Conservation (phyloP, 1,139 yeast species). For the Protomyces inouyei region DNA sequence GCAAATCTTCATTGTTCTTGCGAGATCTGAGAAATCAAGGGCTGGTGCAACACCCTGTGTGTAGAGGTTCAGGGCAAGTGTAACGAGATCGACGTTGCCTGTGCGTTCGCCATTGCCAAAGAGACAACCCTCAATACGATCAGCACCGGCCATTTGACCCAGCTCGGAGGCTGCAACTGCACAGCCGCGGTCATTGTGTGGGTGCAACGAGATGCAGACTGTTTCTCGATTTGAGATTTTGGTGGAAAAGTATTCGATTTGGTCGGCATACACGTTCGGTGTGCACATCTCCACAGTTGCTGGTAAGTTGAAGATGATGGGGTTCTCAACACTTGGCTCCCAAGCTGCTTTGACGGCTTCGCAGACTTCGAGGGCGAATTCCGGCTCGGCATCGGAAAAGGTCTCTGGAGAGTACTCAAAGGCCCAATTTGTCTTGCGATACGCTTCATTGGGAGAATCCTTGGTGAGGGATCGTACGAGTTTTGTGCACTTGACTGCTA, state of each 20-base stretch:
- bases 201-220: conserved; percentile 83
- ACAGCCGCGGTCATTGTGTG: conserved; percentile 96
- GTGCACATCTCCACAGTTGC: conserved; percentile 97
- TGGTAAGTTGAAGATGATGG: conserved; percentile 91
- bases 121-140: conserved; percentile 94
- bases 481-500: conserved; percentile 78
- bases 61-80: conserved; percentile 85
- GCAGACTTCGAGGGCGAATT: conserved; percentile 76
- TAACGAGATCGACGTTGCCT: conserved; percentile 92
- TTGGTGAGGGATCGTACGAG: conserved; percentile 79
- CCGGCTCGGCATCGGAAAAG: conserved; percentile 82
- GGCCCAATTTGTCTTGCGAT: conserved; percentile 72
- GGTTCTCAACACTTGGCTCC: conserved; percentile 77
- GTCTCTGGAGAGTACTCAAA: conserved; percentile 95
- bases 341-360: conserved; percentile 94
- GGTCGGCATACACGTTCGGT: conserved; percentile 95
- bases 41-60: conserved; percentile 89
- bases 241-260: conserved; percentile 80
- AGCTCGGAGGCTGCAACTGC: conserved; percentile 97
- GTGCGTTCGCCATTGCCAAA: conserved; percentile 99
- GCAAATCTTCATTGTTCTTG: conserved; percentile 73
- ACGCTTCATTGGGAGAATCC: conserved; percentile 63
- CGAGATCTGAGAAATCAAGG: conserved; percentile 80
- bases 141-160: conserved; percentile 93
- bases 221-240: conserved; percentile 77